Percentiles rank a stretch among this genome's conserved stretches.
phyloP scores from a whole-genome alignment of 345 rosid genomes.

The Clausena lansium region DNA sequence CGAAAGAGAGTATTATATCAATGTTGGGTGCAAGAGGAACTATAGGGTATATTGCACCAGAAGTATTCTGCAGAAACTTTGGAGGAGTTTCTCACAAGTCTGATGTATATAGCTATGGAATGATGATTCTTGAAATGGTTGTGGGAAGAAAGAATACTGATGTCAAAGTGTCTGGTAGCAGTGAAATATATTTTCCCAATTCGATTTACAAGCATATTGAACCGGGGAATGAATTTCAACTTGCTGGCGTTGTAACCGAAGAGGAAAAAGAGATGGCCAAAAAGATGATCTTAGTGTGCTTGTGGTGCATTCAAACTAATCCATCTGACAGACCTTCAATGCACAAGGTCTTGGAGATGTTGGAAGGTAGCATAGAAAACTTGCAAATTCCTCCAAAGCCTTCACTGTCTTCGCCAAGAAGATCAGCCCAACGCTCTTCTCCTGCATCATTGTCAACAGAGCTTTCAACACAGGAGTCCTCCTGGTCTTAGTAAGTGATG shows the following conservation, averaged over 20 bases:
- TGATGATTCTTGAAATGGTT: not conserved
- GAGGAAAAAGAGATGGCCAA: slow-evolving; percentile 16
- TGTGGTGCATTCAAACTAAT: slow-evolving; percentile 47
- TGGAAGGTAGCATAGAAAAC: slow-evolving; percentile 13
- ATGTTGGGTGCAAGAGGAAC: slow-evolving; percentile 39
- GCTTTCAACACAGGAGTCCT: not conserved
- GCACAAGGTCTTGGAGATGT: slow-evolving; percentile 33
- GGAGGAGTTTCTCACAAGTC: slow-evolving; percentile 38
- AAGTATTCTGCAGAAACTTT: slow-evolving; percentile 23
- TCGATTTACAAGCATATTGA: not conserved
- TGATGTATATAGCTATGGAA: slow-evolving; percentile 3
- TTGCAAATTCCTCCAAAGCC: slow-evolving; percentile 17
- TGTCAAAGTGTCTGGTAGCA: not conserved
- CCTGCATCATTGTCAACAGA: not conserved
- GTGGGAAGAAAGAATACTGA: not conserved
- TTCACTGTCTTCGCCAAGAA: not conserved
- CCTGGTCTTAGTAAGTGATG: not conserved
- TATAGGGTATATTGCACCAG: no score
- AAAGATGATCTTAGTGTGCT: slow-evolving; percentile 35
- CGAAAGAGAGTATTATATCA: slow-evolving; percentile 31
- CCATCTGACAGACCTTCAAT: slow-evolving; percentile 48
- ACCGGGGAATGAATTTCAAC: not conserved
- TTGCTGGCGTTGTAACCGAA: not conserved
- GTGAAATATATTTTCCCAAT: not conserved
- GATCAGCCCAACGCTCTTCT: not conserved